These are phyloP conservation scores for Periconia digitata DNA, from an alignment of 2,329 filamentous ascomycete species.

Conservation along the genomic window DNA sequence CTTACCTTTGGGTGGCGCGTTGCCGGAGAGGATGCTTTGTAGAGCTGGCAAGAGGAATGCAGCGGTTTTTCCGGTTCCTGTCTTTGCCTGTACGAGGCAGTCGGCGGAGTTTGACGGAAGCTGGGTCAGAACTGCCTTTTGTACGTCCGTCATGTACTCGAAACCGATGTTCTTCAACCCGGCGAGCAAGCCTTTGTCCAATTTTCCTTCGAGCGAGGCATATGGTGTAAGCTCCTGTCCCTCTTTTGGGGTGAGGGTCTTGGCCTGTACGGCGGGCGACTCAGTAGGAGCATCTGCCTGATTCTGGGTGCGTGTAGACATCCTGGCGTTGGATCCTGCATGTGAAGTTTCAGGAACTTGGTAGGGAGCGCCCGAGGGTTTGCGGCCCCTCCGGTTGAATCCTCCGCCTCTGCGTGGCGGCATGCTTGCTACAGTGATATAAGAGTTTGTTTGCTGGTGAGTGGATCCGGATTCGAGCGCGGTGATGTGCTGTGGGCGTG, in stretches of 20 bases:
- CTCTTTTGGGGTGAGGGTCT: conserved; percentile 26
- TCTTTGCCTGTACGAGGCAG: conserved; percentile 57
- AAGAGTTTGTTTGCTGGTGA: not conserved
- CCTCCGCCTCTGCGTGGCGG: conserved; percentile 4
- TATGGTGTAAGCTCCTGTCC: conserved; percentile 27
- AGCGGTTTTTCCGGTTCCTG: conserved; percentile 54
- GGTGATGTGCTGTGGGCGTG: not conserved
- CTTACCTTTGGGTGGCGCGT: conserved; percentile 37
- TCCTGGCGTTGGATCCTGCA: conserved; percentile 9
- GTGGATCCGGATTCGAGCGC: not conserved
- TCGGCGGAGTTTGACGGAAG: conserved; percentile 53
- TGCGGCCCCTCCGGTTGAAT: conserved; percentile 5
- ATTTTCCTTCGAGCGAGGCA: conserved; percentile 25
- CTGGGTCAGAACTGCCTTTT: conserved; percentile 55
- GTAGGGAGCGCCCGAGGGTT: conserved; percentile 7
- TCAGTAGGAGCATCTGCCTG: not conserved
- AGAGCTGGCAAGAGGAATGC: conserved; percentile 53
- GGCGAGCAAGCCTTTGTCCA: conserved; percentile 31
- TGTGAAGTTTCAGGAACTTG: not conserved
- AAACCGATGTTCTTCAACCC: conserved; percentile 42
- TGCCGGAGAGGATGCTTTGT: conserved; percentile 46
- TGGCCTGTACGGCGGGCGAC: conserved; percentile 18
- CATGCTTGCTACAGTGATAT: conserved; percentile 2
- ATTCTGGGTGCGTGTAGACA: conserved; percentile 29
- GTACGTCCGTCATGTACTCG: conserved; percentile 54